Conservation (phyloP, 345 rosid genomes). For the Populus nigra region DNA sequence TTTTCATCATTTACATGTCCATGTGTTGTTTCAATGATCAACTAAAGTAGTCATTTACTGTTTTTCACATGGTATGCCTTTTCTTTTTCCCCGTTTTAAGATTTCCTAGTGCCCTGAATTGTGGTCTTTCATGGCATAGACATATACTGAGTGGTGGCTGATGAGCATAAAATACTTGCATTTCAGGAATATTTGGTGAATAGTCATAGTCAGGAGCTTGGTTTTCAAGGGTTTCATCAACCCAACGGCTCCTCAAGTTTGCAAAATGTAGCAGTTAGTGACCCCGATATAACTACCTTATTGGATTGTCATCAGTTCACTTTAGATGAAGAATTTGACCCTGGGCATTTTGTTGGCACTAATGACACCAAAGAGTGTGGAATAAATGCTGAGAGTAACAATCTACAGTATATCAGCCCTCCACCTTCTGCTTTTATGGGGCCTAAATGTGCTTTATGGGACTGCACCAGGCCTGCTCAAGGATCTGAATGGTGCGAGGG, state of each 20-base stretch:
- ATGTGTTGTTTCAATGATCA: not conserved
- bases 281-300: slow-evolving; percentile 44
- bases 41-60: not conserved
- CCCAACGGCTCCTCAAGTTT: slow-evolving; percentile 34
- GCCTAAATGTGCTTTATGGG: slow-evolving; percentile 91
- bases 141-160: slow-evolving; percentile 6
- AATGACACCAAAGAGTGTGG: slow-evolving; percentile 31
- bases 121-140: not conserved
- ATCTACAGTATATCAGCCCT: slow-evolving; percentile 46
- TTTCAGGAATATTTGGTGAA: slow-evolving; percentile 44
- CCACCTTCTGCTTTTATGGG: slow-evolving; percentile 82
- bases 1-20: not conserved
- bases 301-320: slow-evolving; percentile 47
- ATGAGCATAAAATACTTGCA: slow-evolving; percentile 1
- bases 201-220: slow-evolving; percentile 33
- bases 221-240: slow-evolving; percentile 47
- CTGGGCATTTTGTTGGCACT: slow-evolving; percentile 34
- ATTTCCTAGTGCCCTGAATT: not conserved
- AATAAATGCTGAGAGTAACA: slow-evolving; percentile 28
- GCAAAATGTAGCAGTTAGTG: slow-evolving; percentile 30
- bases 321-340: slow-evolving; percentile 43
- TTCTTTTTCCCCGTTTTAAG: no score
- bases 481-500: slow-evolving; percentile 52
- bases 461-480: slow-evolving; percentile 82
- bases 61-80: not conserved